Base-by-base conservation (phyloP, 805 yeast species). In the Candida glaebosa region DNA sequence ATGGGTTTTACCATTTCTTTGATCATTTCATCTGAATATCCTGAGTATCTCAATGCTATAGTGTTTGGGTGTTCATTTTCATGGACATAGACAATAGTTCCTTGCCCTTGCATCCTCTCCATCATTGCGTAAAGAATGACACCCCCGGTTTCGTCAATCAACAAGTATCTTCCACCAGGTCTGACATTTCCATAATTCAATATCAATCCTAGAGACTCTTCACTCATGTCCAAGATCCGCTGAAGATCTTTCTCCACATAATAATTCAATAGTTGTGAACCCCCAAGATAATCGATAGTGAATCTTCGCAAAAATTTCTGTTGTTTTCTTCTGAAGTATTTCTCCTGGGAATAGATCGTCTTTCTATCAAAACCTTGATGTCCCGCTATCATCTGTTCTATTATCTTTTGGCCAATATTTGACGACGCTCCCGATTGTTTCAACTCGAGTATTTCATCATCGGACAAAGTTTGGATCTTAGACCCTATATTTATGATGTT, bases 121-220 rank as follows among this genome's bases (percentile, higher is more conserved):
- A 93, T 58, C 74, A 93, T 71, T 3, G 95, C 87, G 45, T 86
- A 86, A 4, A 86, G 77, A 1, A 93, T 58, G n/a, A 91, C 73
- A 5, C 98, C 96, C 24, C 96, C 90, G n/a, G 96, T 84, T 56
- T 93, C 99, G 56, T 93, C 99, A 41, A 88, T 73, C 3, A 91
- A 82, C 17, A 93, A 67, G 55, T 93, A 93, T 44, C 76, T 80
- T 1, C 99, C 98, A 8, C 96, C 96, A 1, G 96, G 89, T 54
- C 82, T 79, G 25, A 93, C 77, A 56, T 91, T 88, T 1, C 84
- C 96, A 51, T 84, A 72, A 45, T 82, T 82, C 64, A 93, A 65
- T 53, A 88, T 65, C 61, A 85, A 67, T 0, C 95, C 96, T 28
- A 93, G 58, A 1, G 90, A 71, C 63, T 93, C 99, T 44, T 82